These are phyloP conservation scores for Jasminum sambac DNA, from an alignment of 257 asterid species.

Conservation along the genomic window DNA sequence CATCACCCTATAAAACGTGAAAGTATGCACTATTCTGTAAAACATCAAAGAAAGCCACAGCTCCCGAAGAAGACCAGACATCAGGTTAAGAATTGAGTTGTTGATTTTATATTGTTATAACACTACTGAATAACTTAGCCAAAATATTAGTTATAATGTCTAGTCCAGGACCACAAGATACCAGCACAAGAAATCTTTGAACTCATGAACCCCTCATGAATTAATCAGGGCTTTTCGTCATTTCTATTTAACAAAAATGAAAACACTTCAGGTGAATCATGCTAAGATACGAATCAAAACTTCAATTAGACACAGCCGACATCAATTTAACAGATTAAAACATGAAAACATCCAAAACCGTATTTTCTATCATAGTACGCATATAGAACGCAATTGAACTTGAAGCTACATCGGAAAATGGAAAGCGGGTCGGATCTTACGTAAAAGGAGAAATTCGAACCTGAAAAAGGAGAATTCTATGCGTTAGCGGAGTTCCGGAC, in stretches of 20 bases:
- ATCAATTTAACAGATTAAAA: neutral
- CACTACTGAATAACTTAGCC: neutral
- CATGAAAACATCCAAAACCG: neutral
- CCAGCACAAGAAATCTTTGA: neutral
- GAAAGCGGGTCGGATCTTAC: conserved; percentile 51
- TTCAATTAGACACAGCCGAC: neutral
- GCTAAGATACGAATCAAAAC: conserved; percentile 6
- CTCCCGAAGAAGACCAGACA: neutral
- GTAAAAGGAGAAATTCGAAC: conserved; percentile 24
- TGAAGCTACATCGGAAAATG: neutral
- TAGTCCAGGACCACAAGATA: neutral
- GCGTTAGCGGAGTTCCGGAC: conserved; percentile 27
- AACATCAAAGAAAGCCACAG: neutral
- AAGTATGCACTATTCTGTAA: neutral
- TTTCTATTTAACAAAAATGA: conserved; percentile 11
- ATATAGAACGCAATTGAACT: conserved; percentile 7
- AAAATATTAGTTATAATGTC: neutral
- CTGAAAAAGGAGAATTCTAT: conserved; percentile 26
- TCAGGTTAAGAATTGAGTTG: neutral
- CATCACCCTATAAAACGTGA: neutral
- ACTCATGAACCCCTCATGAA: neutral
- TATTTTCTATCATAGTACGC: neutral
- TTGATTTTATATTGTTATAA: neutral
- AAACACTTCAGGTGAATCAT: conserved; percentile 2
- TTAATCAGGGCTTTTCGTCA: neutral